Evolutionary conservation across 2,329 filamentous ascomycete species (phyloP).

Genomic region (Helicocarpus griseus): DNA sequence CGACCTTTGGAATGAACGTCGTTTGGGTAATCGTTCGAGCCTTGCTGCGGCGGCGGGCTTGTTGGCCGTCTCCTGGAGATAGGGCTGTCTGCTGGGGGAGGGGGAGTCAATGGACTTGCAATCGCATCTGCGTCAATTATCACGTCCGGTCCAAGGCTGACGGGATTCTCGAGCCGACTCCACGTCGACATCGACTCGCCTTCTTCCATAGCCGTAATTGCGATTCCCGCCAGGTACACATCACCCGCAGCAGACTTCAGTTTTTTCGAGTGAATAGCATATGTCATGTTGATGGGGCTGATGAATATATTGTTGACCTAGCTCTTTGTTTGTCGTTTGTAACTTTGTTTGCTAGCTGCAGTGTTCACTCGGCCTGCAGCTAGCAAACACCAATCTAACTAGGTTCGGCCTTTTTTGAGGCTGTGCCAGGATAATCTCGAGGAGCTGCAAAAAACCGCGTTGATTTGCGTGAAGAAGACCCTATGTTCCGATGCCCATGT

Average conservation of each 20-base stretch:
- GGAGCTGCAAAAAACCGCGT: not conserved
- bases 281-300: not conserved
- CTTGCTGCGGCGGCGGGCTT: not conserved
- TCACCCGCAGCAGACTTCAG: conserved; percentile 4
- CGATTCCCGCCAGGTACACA: conserved; percentile 5
- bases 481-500: not conserved
- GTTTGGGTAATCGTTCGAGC: not conserved
- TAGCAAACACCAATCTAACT: not conserved
- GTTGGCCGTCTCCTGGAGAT: not conserved
- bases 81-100: not conserved
- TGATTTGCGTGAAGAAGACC: not conserved
- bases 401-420: not conserved
- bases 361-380: not conserved
- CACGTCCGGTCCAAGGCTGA: not conserved
- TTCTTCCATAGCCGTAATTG: conserved; percentile 11
- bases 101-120: not conserved
- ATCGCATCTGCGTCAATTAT: not conserved
- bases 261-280: not conserved
- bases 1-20: not conserved
- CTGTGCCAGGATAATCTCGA: not conserved
- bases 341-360: no score
- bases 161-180: conserved; percentile 8
- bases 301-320: not conserved
- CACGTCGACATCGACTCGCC: conserved; percentile 5
- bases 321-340: not conserved